A percentile compares a stretch with the other conserved stretches of the same genome.
Conservation (phyloP, 306 rosid species). For the Vachellia pachyceras region DNA sequence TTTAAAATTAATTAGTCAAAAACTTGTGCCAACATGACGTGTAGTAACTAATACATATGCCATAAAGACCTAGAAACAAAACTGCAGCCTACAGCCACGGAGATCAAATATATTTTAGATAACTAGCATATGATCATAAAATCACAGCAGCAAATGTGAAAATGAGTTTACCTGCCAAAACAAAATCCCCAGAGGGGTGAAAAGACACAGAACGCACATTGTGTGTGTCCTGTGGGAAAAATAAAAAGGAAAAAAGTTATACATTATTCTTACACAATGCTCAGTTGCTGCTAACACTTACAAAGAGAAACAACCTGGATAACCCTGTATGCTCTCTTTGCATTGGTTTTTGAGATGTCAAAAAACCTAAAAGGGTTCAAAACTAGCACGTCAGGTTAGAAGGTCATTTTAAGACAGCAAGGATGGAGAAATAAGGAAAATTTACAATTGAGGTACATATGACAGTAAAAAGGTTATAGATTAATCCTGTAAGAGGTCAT, state of each 20-base stretch:
- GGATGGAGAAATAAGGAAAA: constrained; percentile 26
- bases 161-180: constrained; percentile 72
- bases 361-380: constrained; percentile 67
- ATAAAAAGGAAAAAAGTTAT: constrained; percentile 4
- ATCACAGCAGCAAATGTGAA: constrained; percentile 11
- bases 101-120: constrained; percentile 26
- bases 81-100: not conserved
- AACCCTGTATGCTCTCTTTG: constrained; percentile 90
- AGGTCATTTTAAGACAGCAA: constrained; percentile 34
- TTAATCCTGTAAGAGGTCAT: constrained; percentile 40
- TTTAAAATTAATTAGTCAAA: constrained; percentile 1
- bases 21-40: not conserved
- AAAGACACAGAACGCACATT: constrained; percentile 89
- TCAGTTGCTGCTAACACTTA: constrained; percentile 37
- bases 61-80: constrained; percentile 7
- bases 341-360: constrained; percentile 80
- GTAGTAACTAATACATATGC: constrained; percentile 23
- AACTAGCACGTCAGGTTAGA: constrained; percentile 31
- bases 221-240: constrained; percentile 77
- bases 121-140: constrained; percentile 12
- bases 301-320: constrained; percentile 68
- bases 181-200: constrained; percentile 95
- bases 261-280: constrained; percentile 22
- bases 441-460: constrained; percentile 21
- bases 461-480: constrained; percentile 10